These are phyloP conservation scores for Solanum bulbocastanum DNA, from an alignment of 257 asterid genomes.

Conservation along the genomic window DNA sequence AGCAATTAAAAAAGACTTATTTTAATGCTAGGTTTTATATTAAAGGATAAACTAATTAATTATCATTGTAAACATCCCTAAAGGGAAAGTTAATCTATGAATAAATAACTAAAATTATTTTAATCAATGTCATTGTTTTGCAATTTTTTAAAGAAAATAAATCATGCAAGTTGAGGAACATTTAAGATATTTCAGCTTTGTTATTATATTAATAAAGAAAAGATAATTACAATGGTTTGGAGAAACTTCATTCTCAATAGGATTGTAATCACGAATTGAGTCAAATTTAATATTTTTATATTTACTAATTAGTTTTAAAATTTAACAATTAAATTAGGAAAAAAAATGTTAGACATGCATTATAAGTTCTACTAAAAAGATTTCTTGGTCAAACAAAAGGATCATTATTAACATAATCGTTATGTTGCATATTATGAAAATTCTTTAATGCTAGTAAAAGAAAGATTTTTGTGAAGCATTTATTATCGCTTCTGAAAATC, in stretches of 20 bases:
- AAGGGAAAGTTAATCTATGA: background rate
- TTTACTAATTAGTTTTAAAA: background rate
- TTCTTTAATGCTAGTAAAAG: no score
- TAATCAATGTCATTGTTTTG: background rate
- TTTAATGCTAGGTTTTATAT: background rate
- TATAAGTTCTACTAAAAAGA: background rate
- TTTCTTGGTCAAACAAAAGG: background rate
- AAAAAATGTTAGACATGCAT: background rate
- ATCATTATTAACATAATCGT: background rate
- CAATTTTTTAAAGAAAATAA: background rate
- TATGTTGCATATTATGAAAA: no score
- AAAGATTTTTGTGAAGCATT: no score
- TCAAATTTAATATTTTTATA: background rate
- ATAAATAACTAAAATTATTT: background rate
- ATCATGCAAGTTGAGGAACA: background rate
- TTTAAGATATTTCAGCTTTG: background rate
- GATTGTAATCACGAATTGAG: background rate
- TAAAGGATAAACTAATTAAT: background rate
- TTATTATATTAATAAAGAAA: background rate
- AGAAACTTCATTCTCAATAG: background rate
- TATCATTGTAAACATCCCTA: background rate
- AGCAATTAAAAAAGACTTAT: fast-evolving
- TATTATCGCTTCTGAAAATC: no score
- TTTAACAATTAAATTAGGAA: background rate
- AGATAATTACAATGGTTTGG: background rate